These are phyloP conservation scores for Nicotiana obtusifolia DNA, from an alignment of 257 asterid genomes.

Conservation along the genomic window DNA sequence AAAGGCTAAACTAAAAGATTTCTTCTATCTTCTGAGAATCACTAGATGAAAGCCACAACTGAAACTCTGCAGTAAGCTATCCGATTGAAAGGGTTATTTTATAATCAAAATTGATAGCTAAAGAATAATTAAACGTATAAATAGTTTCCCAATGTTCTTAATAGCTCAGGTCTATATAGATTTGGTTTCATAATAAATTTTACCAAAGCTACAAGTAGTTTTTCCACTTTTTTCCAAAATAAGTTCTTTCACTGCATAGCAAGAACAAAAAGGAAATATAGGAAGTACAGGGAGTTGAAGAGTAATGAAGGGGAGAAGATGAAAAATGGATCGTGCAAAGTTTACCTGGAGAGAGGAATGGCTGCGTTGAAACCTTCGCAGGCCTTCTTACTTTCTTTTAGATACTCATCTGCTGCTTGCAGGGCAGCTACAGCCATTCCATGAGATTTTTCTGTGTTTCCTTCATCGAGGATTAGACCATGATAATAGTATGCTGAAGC, in stretches of 20 bases:
- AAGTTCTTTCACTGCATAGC: background rate
- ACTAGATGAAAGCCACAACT: background rate
- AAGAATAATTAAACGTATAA: background rate
- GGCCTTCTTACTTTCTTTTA: constrained; percentile 85
- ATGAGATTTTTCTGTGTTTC: constrained; percentile 91
- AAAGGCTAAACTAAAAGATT: background rate
- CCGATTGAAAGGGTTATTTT: background rate
- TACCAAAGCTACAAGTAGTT: background rate
- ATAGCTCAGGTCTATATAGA: background rate
- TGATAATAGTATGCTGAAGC: constrained; percentile 97
- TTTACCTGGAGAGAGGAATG: constrained; percentile 76
- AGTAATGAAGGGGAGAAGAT: background rate
- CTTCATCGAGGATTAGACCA: constrained; percentile 96
- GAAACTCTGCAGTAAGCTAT: background rate
- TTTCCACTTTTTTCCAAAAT: background rate
- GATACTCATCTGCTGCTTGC: constrained; percentile 97
- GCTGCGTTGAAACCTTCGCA: constrained; percentile 74
- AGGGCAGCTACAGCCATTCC: constrained; percentile 97
- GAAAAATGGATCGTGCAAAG: constrained; percentile 7
- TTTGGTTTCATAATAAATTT: background rate
- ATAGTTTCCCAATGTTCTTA: background rate
- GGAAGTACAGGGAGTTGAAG: background rate
- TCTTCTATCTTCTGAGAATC: background rate
- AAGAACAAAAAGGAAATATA: background rate
- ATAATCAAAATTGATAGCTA: background rate